Conservation (phyloP, 2,329 filamentous ascomycete species). For the Pseudogymnoascus sp. region DNA sequence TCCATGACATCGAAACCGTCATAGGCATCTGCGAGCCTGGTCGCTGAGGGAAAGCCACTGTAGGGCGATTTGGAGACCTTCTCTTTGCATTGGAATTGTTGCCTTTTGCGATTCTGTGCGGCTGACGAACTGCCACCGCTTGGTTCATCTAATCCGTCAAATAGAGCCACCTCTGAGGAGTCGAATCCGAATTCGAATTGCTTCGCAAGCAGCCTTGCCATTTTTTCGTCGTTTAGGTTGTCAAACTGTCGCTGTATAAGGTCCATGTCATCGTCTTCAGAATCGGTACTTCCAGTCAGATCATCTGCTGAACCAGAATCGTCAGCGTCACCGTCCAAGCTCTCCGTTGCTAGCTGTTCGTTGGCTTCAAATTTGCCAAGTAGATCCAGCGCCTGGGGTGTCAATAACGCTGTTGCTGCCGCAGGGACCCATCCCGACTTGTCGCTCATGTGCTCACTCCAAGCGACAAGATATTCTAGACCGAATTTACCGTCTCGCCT, state of each 20-base stretch:
- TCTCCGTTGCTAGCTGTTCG: slow-evolving; percentile 24
- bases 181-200: slow-evolving; percentile 56
- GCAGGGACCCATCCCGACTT: slow-evolving; percentile 42
- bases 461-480: slow-evolving; percentile 44
- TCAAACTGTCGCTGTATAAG: slow-evolving; percentile 27
- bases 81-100: slow-evolving; percentile 12
- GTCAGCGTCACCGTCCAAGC: slow-evolving; percentile 18
- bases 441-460: slow-evolving; percentile 34
- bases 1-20: slow-evolving; percentile 81
- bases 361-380: slow-evolving; percentile 30
- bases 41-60: slow-evolving; percentile 43
- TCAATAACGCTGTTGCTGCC: slow-evolving; percentile 25
- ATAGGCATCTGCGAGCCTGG: slow-evolving; percentile 42
- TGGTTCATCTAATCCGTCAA: slow-evolving; percentile 35
- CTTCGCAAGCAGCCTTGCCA: slow-evolving; percentile 53
- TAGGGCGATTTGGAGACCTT: slow-evolving; percentile 21
- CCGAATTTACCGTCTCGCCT: slow-evolving; percentile 37
- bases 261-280: slow-evolving; percentile 34
- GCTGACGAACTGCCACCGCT: slow-evolving; percentile 13
- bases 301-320: slow-evolving; percentile 22
- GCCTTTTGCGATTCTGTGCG: neutral
- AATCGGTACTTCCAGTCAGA: slow-evolving; percentile 30
- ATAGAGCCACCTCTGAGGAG: slow-evolving; percentile 49
- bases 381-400: slow-evolving; percentile 22
- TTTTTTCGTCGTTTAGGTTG: slow-evolving; percentile 52